Base-by-base conservation (phyloP, 345 rosid species). In the Laguncularia racemosa region DNA sequence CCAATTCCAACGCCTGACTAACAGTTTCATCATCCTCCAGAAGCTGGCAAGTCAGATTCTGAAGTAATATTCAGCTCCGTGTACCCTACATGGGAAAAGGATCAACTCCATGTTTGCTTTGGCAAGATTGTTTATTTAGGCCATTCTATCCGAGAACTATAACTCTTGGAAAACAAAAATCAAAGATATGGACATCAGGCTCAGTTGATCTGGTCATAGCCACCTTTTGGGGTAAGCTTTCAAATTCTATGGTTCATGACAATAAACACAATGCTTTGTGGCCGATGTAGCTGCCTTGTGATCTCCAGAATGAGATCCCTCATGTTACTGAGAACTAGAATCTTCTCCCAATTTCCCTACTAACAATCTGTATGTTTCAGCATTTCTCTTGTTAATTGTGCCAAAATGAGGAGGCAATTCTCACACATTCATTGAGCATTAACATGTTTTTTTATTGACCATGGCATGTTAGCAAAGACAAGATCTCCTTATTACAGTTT, bases 401-500 rank as follows among this genome's bases (percentile, higher is more conserved):
- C 16, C 53, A 50, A 50, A 50, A 21, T 13, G 53, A 50, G 16
- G 53, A 50, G 53, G 53, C 53, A 50, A n/a, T n/a, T 8, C 3
- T 50, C 17, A 16, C 53, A 50, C 17, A 50, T 13, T 63, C 78
- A 81, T 20, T 73, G 90, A 68, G 83, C 95, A 63, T 89, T 85
- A 2, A 77, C 89, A 23, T 84, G 99, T 66, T 78, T 93, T 21
- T 69, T 68, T n/a, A n/a, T 63, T 93, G 93, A 67, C 84, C 84
- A 40, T 80, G 84, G 73, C 97, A 93, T 49, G 76, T 74, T 60
- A 85, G 92, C 49, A 89, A 70, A 12, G 92, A 87, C 2, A 97
- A 85, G 59, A 89, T 84, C 67, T 87, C 96, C 48, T 80, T 78
- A 79, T 84, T 87, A 73, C 87, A 97, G 49, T 72, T 71, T 55